Evolutionary conservation across 768 basidiomycete species (phyloP), one percentile per base, ranked within the genome.

Genomic region (Chalciporus pseudorubinellus): DNA sequence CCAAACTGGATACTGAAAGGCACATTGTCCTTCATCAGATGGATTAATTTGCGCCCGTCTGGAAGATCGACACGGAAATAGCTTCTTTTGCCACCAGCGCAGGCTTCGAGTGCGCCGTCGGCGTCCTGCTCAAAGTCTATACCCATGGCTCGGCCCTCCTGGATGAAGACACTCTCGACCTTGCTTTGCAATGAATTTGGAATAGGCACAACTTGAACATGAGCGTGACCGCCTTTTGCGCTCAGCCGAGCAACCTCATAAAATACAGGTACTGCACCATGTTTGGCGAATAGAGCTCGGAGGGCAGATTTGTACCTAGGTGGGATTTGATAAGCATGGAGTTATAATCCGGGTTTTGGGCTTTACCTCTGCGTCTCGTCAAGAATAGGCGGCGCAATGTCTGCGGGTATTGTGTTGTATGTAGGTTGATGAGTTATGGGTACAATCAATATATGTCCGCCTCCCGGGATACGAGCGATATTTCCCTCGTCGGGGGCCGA

Each of bases 381-480:
- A 7, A 89, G 56, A 49, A 98, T 89, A 3, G 90, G 83, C 7
- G 74, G 73, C 0, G 84, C 79, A 36, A 95, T 78, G 56, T 93
- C 92, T 3, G 80, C 65, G 0, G 94, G 91, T 39, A 98, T 86
- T 7, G 89, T 82, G 20, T 81, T 78, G 46, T 87, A 85, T 0
- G 95, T 97, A 7, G 91, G 91, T 62, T 91, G 92, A 69, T 99
- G 97, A 33, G 89, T 84, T 62, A 99, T 92, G 13, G 92, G 92
- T 22, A 98, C 87, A 50, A 98, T 88, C 34, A 99, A 80, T 33
- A 95, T 86, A 66, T 99, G 97, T 0, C 97, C 97, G 19, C 97
- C 97, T 18, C 97, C 97, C 2, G 97, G 97, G 19, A 98, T 87
- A 52, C 58, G 49, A 56, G 64, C 58, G 8, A 63, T 59, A n/a